Conservation (phyloP, 495 filamentous ascomycete species). For the Penicillium turbatum region DNA sequence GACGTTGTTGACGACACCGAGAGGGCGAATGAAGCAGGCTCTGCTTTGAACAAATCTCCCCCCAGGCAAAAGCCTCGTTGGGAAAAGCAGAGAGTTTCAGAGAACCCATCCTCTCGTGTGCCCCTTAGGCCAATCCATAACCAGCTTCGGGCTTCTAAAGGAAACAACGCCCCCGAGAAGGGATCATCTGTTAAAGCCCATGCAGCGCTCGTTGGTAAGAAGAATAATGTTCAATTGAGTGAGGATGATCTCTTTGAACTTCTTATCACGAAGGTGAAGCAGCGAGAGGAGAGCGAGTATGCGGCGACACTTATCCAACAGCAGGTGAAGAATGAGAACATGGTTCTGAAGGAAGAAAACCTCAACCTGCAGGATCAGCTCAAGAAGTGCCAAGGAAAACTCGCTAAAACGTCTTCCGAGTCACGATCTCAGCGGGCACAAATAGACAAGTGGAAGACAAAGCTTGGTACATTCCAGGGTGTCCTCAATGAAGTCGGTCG, state of each 20-base stretch:
- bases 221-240: slow-evolving; percentile 12
- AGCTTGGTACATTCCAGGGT: slow-evolving; percentile 29
- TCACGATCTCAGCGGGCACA: slow-evolving; percentile 16
- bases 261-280: slow-evolving; percentile 31
- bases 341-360: slow-evolving; percentile 26
- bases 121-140: not conserved
- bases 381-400: slow-evolving; percentile 5
- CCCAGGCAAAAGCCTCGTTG: not conserved
- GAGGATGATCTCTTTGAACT: slow-evolving; percentile 39
- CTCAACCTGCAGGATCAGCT: slow-evolving; percentile 20
- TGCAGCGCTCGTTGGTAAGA: not conserved
- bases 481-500: slow-evolving; percentile 35
- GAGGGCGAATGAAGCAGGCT: not conserved
- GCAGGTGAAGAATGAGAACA: slow-evolving; percentile 26
- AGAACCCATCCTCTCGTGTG: not conserved
- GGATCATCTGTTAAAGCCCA: not conserved
- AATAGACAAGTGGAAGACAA: slow-evolving; percentile 33
- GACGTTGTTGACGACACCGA: not conserved
- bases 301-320: slow-evolving; percentile 19
- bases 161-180: slow-evolving; percentile 13
- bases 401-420: slow-evolving; percentile 20
- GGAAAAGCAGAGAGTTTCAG: not conserved
- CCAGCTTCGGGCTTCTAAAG: slow-evolving; percentile 14
- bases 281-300: slow-evolving; percentile 34
- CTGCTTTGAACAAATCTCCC: not conserved